A percentile compares a stretch with the other conserved stretches of the same genome.
Conservation (phyloP, 2,329 filamentous ascomycete genomes). For the Thielaviopsis populi region DNA sequence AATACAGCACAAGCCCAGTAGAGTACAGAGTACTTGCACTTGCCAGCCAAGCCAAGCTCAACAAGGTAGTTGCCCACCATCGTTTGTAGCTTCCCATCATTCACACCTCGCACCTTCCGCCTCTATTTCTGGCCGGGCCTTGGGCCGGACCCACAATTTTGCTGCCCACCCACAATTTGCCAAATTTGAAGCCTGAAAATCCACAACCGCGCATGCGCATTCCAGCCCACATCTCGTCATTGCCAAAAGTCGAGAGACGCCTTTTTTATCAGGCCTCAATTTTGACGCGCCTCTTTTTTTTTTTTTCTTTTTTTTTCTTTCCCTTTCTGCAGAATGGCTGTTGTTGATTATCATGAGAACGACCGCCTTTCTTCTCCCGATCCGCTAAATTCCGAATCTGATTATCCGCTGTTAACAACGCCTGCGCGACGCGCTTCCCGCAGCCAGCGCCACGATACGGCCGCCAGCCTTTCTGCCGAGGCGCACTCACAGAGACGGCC, state of each 20-base stretch:
- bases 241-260: not conserved
- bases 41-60: no score
- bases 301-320: not conserved
- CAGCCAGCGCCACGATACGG: not conserved
- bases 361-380: slow-evolving; percentile 14
- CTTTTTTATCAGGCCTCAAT: slow-evolving; percentile 3
- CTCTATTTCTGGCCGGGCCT: not conserved
- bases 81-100: no score
- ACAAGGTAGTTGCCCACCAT: no score
- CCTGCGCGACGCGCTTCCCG: slow-evolving; percentile 10
- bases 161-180: not conserved
- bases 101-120: not conserved
- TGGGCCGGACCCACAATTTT: not conserved
- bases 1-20: no score
- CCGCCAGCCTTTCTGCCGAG: not conserved
- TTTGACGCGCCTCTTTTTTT: not conserved
- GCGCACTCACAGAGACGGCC: not conserved
- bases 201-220: slow-evolving; percentile 1
- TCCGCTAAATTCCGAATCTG: slow-evolving; percentile 15
- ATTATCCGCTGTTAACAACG: not conserved
- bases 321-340: not conserved
- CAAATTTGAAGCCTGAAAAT: slow-evolving; percentile 3
- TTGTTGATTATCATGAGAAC: not conserved
- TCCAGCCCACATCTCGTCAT: not conserved
- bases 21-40: no score